Conservation (phyloP, 257 asterid species). For the Solanum etuberosum region DNA sequence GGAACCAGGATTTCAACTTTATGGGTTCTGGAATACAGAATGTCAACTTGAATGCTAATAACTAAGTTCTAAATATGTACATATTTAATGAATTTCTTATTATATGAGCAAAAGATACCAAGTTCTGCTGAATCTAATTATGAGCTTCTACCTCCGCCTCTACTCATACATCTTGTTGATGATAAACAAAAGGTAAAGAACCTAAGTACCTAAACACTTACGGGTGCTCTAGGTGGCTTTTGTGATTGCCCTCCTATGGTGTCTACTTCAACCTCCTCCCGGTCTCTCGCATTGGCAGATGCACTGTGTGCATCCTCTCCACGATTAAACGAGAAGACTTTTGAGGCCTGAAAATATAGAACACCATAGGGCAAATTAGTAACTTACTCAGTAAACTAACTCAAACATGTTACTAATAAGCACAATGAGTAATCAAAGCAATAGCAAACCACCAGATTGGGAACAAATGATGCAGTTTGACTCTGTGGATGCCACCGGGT, state of each 20-base stretch:
- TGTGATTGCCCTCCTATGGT: constrained; percentile 25
- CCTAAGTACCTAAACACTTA: constrained; percentile 14
- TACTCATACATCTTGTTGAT: not conserved
- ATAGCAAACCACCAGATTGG: constrained; percentile 53
- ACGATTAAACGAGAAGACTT: constrained; percentile 16
- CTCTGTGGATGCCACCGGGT: constrained; percentile 24
- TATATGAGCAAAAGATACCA: not conserved
- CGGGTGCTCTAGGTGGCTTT: constrained; percentile 55
- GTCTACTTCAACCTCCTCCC: constrained; percentile 24
- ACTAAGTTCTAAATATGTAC: not conserved
- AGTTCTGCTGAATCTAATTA: not conserved
- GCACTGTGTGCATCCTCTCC: constrained; percentile 22
- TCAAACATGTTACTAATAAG: not conserved
- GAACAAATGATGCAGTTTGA: constrained; percentile 39
- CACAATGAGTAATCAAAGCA: not conserved
- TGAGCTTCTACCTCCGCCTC: not conserved
- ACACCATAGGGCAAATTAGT: not conserved
- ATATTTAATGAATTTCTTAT: not conserved
- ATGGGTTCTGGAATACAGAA: not conserved
- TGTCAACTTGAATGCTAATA: not conserved
- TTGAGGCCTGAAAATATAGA: constrained; percentile 42
- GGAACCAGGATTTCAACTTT: not conserved
- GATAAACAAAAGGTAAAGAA: not conserved
- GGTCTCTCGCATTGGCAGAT: constrained; percentile 3
- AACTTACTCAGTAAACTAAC: not conserved